Evolutionary conservation across 306 rosid species (phyloP), one percentile per base, ranked within the genome.

Genomic region (Vigna angularis): DNA sequence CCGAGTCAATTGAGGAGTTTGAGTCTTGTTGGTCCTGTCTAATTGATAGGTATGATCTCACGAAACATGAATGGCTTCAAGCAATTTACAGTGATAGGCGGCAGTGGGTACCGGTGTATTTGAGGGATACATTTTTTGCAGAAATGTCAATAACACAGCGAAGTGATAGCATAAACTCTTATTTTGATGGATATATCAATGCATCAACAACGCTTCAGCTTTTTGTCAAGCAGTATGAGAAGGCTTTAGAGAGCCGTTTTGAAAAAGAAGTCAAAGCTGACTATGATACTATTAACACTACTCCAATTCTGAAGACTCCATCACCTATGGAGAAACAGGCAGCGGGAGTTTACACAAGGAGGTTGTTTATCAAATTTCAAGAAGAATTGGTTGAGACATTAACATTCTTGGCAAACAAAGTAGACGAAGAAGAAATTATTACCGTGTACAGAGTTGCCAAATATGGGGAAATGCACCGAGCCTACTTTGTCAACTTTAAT

Each of bases 271-370:
- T 81, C 45, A 81, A 81, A 74, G 84, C 84, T 20, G 84, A 81
- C 68, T 81, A 56, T 81, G 84, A 81, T 72, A 74, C 84, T 40
- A 74, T 81, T 66, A 81, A 81, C 66, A 66, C 80, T 47, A 61
- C 84, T 34, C 75, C 76, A 22, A 36, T 74, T 74, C 65, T 81
- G 75, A 81, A 74, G 71, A 81, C 84, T 57, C 84, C 84, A 36
- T 81, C 84, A 47, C 84, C 84, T 52, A 74, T 81, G 80, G 84
- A 81, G 80, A 81, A 81, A 81, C 84, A 81, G 71, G 62, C 76
- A 74, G 84, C 84, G 6, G 76, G 72, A 73, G 65, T 81, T 67
- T 81, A 81, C 84, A 74, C 84, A 48, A 74, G 80, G 70, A 81
- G 71, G 32, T 57, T 81, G 76, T 81, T 81, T 67, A 74, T 34